These are phyloP conservation scores for Coemansia sp. DNA, from an alignment of 192 early-diverging fungal genomes.

Conservation along the genomic window DNA sequence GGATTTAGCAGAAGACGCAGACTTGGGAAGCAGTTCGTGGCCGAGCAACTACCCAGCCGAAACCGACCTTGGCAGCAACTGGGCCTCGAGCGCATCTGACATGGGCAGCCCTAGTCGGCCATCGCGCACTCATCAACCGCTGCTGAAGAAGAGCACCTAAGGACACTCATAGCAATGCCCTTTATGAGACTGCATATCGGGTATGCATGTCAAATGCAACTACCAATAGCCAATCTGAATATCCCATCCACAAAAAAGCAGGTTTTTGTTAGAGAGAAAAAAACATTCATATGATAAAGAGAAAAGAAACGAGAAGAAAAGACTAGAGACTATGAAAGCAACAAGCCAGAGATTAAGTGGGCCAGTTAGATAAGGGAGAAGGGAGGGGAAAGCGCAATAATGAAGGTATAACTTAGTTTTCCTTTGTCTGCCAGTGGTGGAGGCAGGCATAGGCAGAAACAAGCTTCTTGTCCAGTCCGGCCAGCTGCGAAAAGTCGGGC, in stretches of 20 bases:
- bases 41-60: slow-evolving; percentile 16
- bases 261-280: too few species aligned
- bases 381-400: slow-evolving; percentile 1
- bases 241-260: neutral
- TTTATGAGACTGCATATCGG: neutral
- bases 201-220: neutral
- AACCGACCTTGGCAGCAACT: slow-evolving; percentile 13
- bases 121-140: slow-evolving; percentile 9
- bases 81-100: slow-evolving; percentile 35
- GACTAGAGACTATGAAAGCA: neutral
- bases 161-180: neutral
- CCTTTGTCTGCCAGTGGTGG: slow-evolving; percentile 34
- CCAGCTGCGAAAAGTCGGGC: slow-evolving; percentile 38
- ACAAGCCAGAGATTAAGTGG: slow-evolving; percentile 8
- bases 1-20: neutral
- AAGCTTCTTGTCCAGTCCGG: slow-evolving; percentile 33
- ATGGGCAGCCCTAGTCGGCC: slow-evolving; percentile 7
- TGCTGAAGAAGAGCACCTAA: slow-evolving; percentile 31
- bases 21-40: slow-evolving; percentile 18
- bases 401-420: slow-evolving; percentile 5
- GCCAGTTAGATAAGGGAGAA: neutral
- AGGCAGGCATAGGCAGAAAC: slow-evolving; percentile 33
- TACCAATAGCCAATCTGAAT: neutral
- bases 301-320: neutral
- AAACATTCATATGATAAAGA: neutral